A percentile compares a stretch with the other conserved stretches of the same genome.
These are phyloP conservation scores for Erysimum cheiranthoides DNA, from an alignment of 345 rosid genomes.

Conservation along the genomic window DNA sequence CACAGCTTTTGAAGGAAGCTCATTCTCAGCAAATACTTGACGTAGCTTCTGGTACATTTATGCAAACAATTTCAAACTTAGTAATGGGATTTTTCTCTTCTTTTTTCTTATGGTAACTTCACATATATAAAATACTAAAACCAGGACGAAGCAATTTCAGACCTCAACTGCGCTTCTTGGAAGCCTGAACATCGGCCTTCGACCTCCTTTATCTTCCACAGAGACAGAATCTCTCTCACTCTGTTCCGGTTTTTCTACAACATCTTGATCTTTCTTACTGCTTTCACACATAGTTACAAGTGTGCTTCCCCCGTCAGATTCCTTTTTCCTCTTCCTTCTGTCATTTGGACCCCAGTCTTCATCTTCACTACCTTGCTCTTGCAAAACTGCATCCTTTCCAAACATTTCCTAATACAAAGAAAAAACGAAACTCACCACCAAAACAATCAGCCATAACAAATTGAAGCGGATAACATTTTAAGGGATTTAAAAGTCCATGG, in stretches of 20 bases:
- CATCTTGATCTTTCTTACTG: slow-evolving; percentile 51
- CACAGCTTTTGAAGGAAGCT: slow-evolving; percentile 84
- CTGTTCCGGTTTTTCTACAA: slow-evolving; percentile 46
- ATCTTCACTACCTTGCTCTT: slow-evolving; percentile 88
- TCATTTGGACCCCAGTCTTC: slow-evolving; percentile 99
- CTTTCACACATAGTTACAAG: slow-evolving; percentile 71
- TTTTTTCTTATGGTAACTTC: slow-evolving; percentile 21
- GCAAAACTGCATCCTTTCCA: slow-evolving; percentile 79
- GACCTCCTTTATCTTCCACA: slow-evolving; percentile 51
- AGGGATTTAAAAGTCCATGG: not conserved
- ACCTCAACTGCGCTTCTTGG: slow-evolving; percentile 91
- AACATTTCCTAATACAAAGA: slow-evolving; percentile 83
- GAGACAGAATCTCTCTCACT: slow-evolving; percentile 49
- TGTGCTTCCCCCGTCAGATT: slow-evolving; percentile 75
- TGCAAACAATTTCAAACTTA: slow-evolving; percentile 30
- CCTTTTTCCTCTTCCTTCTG: slow-evolving; percentile 76
- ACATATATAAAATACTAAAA: slow-evolving; percentile 24
- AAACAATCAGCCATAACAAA: slow-evolving; percentile 20
- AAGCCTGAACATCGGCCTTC: slow-evolving; percentile 67
- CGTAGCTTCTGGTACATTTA: slow-evolving; percentile 80
- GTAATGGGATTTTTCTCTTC: not conserved
- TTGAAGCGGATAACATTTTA: not conserved
- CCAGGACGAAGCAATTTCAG: slow-evolving; percentile 21
- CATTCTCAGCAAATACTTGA: slow-evolving; percentile 85
- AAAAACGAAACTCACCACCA: not conserved